These are phyloP conservation scores for Ceratocystis diversiconidia DNA, from an alignment of 2,329 filamentous ascomycete species.

Conservation along the genomic window DNA sequence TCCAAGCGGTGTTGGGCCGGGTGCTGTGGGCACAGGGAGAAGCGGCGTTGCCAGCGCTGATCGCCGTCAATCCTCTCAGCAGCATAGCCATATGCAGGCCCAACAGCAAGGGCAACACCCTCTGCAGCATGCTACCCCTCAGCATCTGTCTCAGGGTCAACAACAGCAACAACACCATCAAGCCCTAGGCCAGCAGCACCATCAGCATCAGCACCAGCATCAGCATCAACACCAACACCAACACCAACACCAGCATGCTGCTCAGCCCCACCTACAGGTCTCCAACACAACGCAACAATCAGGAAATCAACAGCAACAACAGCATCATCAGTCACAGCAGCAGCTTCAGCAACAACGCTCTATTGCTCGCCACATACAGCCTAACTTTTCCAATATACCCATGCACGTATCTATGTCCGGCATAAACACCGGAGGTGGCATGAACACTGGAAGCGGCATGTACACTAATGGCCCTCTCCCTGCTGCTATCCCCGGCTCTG, in stretches of 20 bases:
- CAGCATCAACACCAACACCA: background rate
- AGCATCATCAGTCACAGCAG: conserved; percentile 19
- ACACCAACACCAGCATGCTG: conserved; percentile 2
- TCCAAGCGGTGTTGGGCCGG: conserved; percentile 51
- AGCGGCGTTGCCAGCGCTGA: conserved; percentile 32
- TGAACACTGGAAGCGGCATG: background rate
- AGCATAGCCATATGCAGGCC: conserved; percentile 28
- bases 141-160: conserved; percentile 11
- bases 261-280: background rate
- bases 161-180: conserved; percentile 4
- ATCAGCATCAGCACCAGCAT: conserved; percentile 1
- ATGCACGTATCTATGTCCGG: background rate
- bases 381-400: background rate
- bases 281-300: conserved; percentile 21
- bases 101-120: conserved; percentile 21
- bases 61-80: conserved; percentile 31
- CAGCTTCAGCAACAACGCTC: background rate
- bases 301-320: conserved; percentile 25
- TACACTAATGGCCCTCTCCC: background rate
- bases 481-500: background rate
- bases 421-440: background rate
- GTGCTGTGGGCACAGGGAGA: conserved; percentile 46
- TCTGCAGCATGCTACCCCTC: conserved; percentile 21
- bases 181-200: background rate
- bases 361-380: background rate